These are phyloP conservation scores for Albatrellus ellisii DNA, from an alignment of 768 basidiomycete genomes.

Conservation along the genomic window DNA sequence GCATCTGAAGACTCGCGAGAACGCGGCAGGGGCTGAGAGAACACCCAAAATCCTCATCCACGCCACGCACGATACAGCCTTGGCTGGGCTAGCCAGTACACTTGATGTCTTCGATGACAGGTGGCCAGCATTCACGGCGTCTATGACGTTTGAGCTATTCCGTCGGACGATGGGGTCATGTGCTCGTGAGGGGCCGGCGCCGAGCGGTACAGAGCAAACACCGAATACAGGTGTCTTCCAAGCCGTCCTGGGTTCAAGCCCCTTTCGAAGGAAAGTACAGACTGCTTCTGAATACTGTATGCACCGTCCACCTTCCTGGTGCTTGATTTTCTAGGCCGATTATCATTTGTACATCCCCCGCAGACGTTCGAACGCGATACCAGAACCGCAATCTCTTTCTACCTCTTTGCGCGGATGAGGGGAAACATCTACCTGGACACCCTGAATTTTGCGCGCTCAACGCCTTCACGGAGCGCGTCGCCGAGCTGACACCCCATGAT, in stretches of 20 bases:
- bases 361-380: conserved; percentile 57
- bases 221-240: conserved; percentile 4
- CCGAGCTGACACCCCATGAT: conserved; percentile 49
- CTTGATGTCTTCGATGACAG: conserved; percentile 66
- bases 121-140: conserved; percentile 68
- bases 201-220: neutral
- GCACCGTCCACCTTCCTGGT: neutral
- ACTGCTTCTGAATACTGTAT: neutral
- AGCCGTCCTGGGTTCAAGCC: neutral
- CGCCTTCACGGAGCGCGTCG: conserved; percentile 48
- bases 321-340: neutral
- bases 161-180: conserved; percentile 17
- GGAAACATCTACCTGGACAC: conserved; percentile 52
- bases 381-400: conserved; percentile 52
- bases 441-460: conserved; percentile 65
- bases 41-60: conserved; percentile 55
- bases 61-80: conserved; percentile 58
- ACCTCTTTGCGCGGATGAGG: conserved; percentile 50
- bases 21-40: conserved; percentile 18
- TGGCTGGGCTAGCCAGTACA: conserved; percentile 50
- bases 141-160: conserved; percentile 67
- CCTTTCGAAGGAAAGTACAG: neutral
- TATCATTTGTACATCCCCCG: neutral
- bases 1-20: conserved; percentile 35
- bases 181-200: neutral